phyloP scores from a whole-genome alignment of 2,329 filamentous ascomycete genomes.

The Lecanosticta acicola region DNA sequence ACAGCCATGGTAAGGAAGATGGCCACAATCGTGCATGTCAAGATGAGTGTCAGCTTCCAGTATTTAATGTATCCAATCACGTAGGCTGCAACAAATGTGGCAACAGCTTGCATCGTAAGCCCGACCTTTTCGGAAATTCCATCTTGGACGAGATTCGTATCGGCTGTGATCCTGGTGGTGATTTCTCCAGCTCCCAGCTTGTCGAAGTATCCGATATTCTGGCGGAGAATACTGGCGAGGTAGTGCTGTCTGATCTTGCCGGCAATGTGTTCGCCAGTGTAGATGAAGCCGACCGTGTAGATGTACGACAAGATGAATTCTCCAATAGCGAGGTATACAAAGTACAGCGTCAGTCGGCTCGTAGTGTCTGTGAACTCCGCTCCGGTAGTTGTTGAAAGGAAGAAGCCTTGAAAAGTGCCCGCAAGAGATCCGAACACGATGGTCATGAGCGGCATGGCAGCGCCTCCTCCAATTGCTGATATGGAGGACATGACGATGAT shows the following conservation, averaged over 20 bases:
- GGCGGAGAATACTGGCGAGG: constrained; percentile 72
- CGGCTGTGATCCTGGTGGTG: constrained; percentile 87
- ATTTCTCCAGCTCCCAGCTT: constrained; percentile 89
- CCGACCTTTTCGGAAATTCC: constrained; percentile 87
- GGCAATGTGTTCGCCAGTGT: constrained; percentile 45
- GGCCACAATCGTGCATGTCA: constrained; percentile 73
- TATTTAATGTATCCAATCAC: constrained; percentile 85
- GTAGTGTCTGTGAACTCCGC: constrained; percentile 57
- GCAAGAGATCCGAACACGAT: constrained; percentile 71
- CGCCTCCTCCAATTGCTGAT: constrained; percentile 33
- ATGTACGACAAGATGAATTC: constrained; percentile 75
- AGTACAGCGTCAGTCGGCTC: constrained; percentile 66
- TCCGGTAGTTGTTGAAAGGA: constrained; percentile 42
- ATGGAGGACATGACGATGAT: constrained; percentile 38
- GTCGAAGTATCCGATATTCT: constrained; percentile 91
- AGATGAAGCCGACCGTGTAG: constrained; percentile 83
- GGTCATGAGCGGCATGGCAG: constrained; percentile 36
- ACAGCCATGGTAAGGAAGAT: constrained; percentile 71
- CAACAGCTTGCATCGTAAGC: constrained; percentile 66
- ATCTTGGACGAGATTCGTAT: constrained; percentile 89
- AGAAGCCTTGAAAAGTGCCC: constrained; percentile 62
- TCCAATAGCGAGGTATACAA: constrained; percentile 75
- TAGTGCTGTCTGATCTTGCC: constrained; percentile 65
- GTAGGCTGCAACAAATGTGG: constrained; percentile 83
- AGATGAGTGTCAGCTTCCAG: constrained; percentile 88